These are phyloP conservation scores for Apophysomyces trapeziformis DNA, from an alignment of 371 early-diverging fungal species.

Conservation along the genomic window DNA sequence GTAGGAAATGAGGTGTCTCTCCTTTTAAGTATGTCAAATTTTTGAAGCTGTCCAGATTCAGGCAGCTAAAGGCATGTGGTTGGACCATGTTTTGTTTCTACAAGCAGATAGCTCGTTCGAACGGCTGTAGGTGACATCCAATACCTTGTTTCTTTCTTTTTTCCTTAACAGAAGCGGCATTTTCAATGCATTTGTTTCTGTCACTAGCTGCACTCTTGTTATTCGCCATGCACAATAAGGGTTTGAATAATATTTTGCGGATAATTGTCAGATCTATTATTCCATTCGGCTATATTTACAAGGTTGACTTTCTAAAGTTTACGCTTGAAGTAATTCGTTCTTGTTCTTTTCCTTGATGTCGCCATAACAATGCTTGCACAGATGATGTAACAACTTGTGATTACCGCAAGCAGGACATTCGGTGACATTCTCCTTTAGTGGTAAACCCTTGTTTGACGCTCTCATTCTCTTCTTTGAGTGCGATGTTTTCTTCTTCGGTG, in stretches of 20 bases:
- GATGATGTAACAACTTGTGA: conserved; percentile 74
- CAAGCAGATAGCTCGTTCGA: no score
- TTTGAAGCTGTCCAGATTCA: no score
- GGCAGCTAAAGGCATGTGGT: no score
- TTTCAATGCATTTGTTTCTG: no score
- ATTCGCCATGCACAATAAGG: neutral
- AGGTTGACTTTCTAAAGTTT: conserved; percentile 4
- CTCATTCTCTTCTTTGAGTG: conserved; percentile 89
- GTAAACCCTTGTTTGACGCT: conserved; percentile 78
- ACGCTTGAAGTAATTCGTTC: conserved; percentile 1
- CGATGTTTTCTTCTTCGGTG: conserved; percentile 87
- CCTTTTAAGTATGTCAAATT: no score
- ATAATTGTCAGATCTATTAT: neutral
- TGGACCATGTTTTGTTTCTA: no score
- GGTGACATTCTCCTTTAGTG: conserved; percentile 73
- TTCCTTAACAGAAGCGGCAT: no score
- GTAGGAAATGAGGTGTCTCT: no score
- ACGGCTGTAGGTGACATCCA: no score
- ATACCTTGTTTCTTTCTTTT: no score
- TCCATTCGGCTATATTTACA: conserved; percentile 6
- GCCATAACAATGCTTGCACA: conserved; percentile 77
- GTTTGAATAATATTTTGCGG: neutral
- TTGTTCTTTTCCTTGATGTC: conserved; percentile 55
- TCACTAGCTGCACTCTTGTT: no score
- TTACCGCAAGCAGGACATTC: conserved; percentile 78